These are phyloP conservation scores for Dinochytrium kinnereticum DNA, from an alignment of 371 early-diverging fungal genomes.

Conservation along the genomic window DNA sequence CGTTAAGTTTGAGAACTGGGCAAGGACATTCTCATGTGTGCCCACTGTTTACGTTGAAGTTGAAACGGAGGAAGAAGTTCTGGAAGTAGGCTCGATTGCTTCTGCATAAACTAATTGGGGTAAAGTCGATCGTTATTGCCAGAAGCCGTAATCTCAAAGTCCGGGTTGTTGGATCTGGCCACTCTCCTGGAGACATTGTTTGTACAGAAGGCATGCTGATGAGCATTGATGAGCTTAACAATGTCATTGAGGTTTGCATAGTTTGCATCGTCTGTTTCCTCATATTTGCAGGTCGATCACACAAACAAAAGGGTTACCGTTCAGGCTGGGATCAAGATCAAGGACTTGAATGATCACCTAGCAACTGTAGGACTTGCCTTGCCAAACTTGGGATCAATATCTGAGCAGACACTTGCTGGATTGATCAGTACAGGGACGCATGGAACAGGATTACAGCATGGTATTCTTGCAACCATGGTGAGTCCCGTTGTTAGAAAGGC, in stretches of 20 bases:
- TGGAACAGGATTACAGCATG: conserved; percentile 77
- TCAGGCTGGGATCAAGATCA: conserved; percentile 74
- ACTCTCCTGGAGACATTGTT: conserved; percentile 84
- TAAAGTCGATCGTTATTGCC: conserved; percentile 4
- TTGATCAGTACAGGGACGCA: conserved; percentile 81
- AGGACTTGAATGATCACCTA: conserved; percentile 65
- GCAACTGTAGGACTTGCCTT: conserved; percentile 68
- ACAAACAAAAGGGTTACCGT: conserved; percentile 62
- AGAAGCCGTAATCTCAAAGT: conserved; percentile 51
- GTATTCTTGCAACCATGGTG: conserved; percentile 66
- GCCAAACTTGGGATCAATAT: conserved; percentile 81
- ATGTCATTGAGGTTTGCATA: neutral
- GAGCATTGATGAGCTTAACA: neutral
- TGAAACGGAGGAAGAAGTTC: conserved; percentile 64
- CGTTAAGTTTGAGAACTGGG: conserved; percentile 67
- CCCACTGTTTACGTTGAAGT: conserved; percentile 70
- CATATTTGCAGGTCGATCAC: conserved; percentile 49
- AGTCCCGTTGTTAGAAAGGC: neutral
- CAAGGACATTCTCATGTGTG: conserved; percentile 68
- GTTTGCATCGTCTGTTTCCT: neutral
- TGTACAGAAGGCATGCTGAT: conserved; percentile 43
- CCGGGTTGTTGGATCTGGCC: conserved; percentile 77
- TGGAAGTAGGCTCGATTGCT: conserved; percentile 64
- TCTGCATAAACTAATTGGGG: conserved; percentile 15
- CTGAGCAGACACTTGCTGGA: conserved; percentile 81